Evolutionary conservation across 345 rosid species (phyloP), one percentile per base, ranked within the genome.

Genomic region (Draba incana): DNA sequence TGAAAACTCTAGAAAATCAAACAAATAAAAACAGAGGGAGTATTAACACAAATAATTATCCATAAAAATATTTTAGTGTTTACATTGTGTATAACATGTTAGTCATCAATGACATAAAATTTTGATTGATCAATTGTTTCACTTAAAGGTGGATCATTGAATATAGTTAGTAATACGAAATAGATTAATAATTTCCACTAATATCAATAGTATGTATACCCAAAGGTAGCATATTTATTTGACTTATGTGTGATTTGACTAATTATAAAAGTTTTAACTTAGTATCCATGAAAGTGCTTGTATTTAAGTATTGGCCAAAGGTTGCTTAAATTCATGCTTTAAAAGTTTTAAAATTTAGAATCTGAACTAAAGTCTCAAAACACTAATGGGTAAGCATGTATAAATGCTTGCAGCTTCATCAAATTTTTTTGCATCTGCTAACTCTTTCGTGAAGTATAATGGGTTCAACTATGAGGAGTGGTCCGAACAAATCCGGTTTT

Each of bases 141-240:
- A 43, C 9, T 25, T 44, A 56, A 56, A 56, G 27, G 61, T 56
- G 43, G 61, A 43, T 61, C 39, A 44, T 44, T 61, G 39, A 8
- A 14, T 61, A 28, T 61, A n/a, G 4, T 7, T 12, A 8, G 13
- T 56, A 33, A 56, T 46, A 15, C 7, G 10, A 14, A 46, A 15
- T 15, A 0, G 10, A 46, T 46, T 46, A 15, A 7, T 16, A 11
- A 2, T 16, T 47, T 47, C 10, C 16, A 47, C 24, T 15, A 47
- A 7, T 42, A 3, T 27, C 30, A 27, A 59, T 35, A 57, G 4
- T 24, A 42, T 42, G 37, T 59, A 41, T 59, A 59, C 5, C 50
- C 38, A 59, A 59, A 59, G 12, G 45, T 59, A 3, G 15, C 37
- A 59, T 24, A 5, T 10, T 42, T 59, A 39, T 59, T 39, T 13